Evolutionary conservation across 495 filamentous ascomycete genomes (phyloP).

Genomic region (Penicillium pulvis): DNA sequence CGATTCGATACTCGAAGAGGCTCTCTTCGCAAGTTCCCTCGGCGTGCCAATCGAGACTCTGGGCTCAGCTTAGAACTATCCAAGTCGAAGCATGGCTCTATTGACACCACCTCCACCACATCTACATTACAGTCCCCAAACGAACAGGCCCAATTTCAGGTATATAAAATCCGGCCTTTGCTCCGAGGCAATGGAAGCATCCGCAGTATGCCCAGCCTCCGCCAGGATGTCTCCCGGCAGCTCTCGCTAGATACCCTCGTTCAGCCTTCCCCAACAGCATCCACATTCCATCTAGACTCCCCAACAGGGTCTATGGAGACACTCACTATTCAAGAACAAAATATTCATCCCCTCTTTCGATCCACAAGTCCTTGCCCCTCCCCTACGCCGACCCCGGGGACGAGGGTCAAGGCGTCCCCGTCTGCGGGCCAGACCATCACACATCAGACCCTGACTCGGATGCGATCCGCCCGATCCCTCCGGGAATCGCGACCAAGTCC

Average conservation of each 20-base stretch:
- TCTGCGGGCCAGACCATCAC: constrained; percentile 68
- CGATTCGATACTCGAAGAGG: constrained; percentile 25
- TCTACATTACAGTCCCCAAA: constrained; percentile 18
- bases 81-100: constrained; percentile 24
- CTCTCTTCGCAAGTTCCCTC: constrained; percentile 33
- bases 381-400: constrained; percentile 66
- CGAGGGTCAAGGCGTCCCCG: constrained; percentile 69
- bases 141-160: constrained; percentile 4
- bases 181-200: constrained; percentile 20
- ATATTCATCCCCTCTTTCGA: constrained; percentile 87
- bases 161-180: constrained; percentile 18
- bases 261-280: constrained; percentile 24
- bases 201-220: constrained; percentile 29
- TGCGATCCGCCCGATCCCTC: constrained; percentile 67
- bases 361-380: constrained; percentile 72
- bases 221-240: constrained; percentile 22
- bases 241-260: constrained; percentile 37
- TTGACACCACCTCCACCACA: constrained; percentile 27
- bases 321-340: constrained; percentile 55
- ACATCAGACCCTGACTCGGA: constrained; percentile 59
- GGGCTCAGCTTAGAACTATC: constrained; percentile 33
- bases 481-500: constrained; percentile 30
- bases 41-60: constrained; percentile 39
- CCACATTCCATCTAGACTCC: constrained; percentile 23
- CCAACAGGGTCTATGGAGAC: constrained; percentile 16